phyloP scores from a whole-genome alignment of 805 yeast species.

The Saccharomycopsis guyanensis region DNA sequence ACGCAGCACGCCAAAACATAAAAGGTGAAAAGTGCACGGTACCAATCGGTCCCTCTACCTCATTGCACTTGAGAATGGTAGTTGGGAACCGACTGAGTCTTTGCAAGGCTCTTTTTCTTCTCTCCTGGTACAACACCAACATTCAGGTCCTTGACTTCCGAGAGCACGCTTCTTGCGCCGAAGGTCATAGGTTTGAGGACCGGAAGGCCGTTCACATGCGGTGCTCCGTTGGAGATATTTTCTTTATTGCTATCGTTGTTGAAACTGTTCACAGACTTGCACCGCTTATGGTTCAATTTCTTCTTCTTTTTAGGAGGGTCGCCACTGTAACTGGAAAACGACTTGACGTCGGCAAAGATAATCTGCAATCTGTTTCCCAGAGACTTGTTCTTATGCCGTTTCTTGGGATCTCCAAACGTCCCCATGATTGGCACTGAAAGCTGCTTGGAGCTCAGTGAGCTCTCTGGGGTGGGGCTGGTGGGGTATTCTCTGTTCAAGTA shows the following conservation, averaged over 20 bases:
- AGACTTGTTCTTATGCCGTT: neutral
- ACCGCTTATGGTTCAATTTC: neutral
- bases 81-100: neutral
- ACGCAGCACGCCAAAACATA: no score
- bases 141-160: neutral
- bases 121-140: neutral
- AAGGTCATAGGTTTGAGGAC: neutral
- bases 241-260: neutral
- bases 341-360: slow-evolving; percentile 16
- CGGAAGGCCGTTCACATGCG: neutral
- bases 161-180: neutral
- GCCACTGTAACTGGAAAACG: slow-evolving; percentile 2
- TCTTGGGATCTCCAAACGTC: slow-evolving; percentile 15
- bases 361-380: slow-evolving; percentile 10
- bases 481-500: slow-evolving; percentile 1
- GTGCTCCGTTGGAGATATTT: neutral
- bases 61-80: no score
- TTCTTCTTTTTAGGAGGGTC: neutral
- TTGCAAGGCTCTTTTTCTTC: neutral
- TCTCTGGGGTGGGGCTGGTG: slow-evolving; percentile 14
- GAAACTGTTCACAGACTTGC: neutral
- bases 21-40: no score
- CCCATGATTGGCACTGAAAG: slow-evolving; percentile 18
- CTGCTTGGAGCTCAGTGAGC: no score
- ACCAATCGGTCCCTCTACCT: no score